Base-by-base conservation (phyloP, 495 filamentous ascomycete genomes). In the Daldinia decipiens region DNA sequence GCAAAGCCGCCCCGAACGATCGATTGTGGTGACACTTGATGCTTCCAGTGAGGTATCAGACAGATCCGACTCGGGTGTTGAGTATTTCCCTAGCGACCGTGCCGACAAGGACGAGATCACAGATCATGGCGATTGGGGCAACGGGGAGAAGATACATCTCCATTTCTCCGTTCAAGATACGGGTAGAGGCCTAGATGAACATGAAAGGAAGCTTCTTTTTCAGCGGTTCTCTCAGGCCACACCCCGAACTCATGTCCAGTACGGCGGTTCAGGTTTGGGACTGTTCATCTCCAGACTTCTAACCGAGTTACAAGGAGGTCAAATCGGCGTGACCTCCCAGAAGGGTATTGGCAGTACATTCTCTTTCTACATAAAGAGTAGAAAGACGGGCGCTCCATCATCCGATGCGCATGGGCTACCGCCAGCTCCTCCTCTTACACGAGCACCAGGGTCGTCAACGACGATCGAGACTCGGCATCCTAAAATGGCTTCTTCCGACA, bases 211-310 rank as follows among this genome's bases (percentile, higher is more conserved):
- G 62, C 81, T 89, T 7, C 82, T 97, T 0, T 97, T 97, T 76
- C 87, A 91, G 58, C 85, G 93, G 12, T 96, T 96, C 79, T 91
- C 90, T 3, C 92, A 95, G 79, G 90, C 91, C 12, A 83, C 81
- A 24, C 92, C 92, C 2, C 84, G 89, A 43, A 95, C 93, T 0
- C 91, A 95, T 62, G 87, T 92, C 0, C 87, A 91, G 39, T 96
- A 95, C 67, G 93, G 93, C 19, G 93, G 93, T 3, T 93, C 89
- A 5, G 93, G 93, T 0, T 84, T 97, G 3, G 93, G 93, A 0
- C 82, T 97, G 4, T 96, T 94, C 79, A 94, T 96, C 60, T 92
- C 89, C 31, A 82, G 91, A 39, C 87, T 90, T 59, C 80, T 97
- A 7, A 92, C 90, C 19, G 92, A 95, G 70, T 76, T 95, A 12